A percentile compares a stretch with the other conserved stretches of the same genome.
Evolutionary conservation across 257 asterid species (phyloP).

Genomic region (Paulownia fortunei): DNA sequence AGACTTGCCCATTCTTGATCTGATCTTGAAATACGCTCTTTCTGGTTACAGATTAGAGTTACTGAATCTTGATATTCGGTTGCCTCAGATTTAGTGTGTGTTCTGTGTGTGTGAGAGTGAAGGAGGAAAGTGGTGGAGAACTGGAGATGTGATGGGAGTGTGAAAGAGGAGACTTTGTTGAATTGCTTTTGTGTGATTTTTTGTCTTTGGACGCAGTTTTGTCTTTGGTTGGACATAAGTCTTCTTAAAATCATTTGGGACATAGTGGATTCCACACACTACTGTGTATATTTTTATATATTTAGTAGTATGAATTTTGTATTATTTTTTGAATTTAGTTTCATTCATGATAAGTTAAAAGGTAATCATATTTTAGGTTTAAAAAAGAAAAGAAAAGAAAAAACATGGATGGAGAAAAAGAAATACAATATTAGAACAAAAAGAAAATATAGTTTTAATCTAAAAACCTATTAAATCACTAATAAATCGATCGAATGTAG

Average conservation of each 20-base stretch:
- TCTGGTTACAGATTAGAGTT: neutral
- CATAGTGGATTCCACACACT: neutral
- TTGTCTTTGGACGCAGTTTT: neutral
- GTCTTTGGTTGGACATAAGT: neutral
- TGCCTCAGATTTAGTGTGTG: neutral
- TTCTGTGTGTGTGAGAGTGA: neutral
- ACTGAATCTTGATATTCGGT: neutral
- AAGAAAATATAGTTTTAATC: too few relatives aligned
- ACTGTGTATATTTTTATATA: neutral
- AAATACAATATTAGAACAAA: too few relatives aligned
- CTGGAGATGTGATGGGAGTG: neutral
- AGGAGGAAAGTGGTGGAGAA: neutral
- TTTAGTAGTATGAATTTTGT: too few relatives aligned
- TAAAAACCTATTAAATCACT: too few relatives aligned
- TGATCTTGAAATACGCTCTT: neutral
- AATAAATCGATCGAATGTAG: too few relatives aligned
- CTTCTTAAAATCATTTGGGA: neutral
- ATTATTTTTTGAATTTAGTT: too few relatives aligned
- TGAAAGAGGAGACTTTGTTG: constrained; percentile 26
- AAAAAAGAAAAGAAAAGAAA: neutral
- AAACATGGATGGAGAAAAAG: too few relatives aligned
- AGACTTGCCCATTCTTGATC: constrained; percentile 57
- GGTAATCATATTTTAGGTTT: neutral
- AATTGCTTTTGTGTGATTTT: neutral
- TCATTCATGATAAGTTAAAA: neutral